Evolutionary conservation across 139 green algal genomes (phyloP).

Genomic region (Asterochloris erici): DNA sequence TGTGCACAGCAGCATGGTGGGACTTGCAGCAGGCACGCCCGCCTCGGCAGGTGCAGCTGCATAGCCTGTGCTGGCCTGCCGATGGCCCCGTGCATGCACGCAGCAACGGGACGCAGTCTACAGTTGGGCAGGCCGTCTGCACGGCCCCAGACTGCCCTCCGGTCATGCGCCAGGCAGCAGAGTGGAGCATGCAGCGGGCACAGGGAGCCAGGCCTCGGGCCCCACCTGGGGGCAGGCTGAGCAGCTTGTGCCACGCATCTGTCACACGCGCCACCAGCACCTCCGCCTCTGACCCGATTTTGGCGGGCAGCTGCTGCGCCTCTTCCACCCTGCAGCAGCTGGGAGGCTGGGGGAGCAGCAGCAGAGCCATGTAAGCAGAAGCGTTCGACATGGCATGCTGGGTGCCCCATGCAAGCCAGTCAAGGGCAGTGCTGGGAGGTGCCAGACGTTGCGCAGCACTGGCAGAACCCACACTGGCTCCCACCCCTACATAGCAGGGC

Average conservation of each 20-base stretch:
- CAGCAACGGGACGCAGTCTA: neutral
- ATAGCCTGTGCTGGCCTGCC: neutral
- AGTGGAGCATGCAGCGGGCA: neutral
- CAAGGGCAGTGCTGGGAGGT: too few species aligned
- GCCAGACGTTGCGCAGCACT: too few species aligned
- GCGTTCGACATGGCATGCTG: neutral
- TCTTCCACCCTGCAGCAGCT: conserved; percentile 1
- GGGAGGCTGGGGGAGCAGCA: too few species aligned
- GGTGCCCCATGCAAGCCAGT: neutral
- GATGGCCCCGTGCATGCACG: neutral
- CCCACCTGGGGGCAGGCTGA: conserved; percentile 20
- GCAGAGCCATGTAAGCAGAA: neutral
- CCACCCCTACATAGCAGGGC: too few species aligned
- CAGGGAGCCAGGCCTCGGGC: neutral
- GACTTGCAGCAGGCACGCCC: neutral
- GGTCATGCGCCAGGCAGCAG: neutral
- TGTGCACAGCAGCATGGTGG: neutral
- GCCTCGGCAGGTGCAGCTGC: neutral
- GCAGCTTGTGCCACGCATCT: conserved; percentile 18
- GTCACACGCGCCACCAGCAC: neutral
- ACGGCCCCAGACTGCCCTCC: neutral
- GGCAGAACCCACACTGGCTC: too few species aligned
- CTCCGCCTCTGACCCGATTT: conserved; percentile 8
- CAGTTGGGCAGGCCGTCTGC: neutral
- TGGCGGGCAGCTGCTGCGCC: neutral